These are phyloP conservation scores for Beauveria scarabaeidicola DNA, from an alignment of 2,329 filamentous ascomycete genomes.

Conservation along the genomic window DNA sequence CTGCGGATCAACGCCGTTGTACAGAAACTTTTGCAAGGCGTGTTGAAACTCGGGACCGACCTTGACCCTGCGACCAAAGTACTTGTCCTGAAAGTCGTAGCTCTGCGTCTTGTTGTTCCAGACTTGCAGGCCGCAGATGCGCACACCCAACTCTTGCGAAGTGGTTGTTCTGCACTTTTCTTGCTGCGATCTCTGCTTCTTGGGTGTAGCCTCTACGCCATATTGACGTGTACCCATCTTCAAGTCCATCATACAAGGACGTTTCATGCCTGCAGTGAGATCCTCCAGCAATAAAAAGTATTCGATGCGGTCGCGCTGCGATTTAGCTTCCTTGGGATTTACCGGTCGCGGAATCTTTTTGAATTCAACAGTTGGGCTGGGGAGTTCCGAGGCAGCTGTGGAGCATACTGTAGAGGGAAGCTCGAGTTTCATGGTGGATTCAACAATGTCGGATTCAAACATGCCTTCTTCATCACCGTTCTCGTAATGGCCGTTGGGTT, in stretches of 20 bases:
- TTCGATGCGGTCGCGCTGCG: slow-evolving; percentile 62
- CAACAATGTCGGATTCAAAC: slow-evolving; percentile 8
- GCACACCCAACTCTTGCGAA: slow-evolving; percentile 81
- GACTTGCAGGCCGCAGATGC: slow-evolving; percentile 91
- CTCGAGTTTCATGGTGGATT: slow-evolving; percentile 3
- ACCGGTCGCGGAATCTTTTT: slow-evolving; percentile 49
- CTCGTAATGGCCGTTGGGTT: slow-evolving; percentile 25
- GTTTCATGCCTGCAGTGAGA: slow-evolving; percentile 90
- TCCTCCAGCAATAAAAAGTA: slow-evolving; percentile 93
- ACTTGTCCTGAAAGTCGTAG: slow-evolving; percentile 97
- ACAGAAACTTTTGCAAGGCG: slow-evolving; percentile 81
- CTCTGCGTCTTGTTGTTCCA: slow-evolving; percentile 80
- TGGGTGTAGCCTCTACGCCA: slow-evolving; percentile 80
- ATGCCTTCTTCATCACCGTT: slow-evolving; percentile 46
- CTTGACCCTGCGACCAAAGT: slow-evolving; percentile 83
- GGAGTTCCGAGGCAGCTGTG: slow-evolving; percentile 25
- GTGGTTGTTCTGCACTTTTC: slow-evolving; percentile 91
- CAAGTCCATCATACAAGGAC: slow-evolving; percentile 91
- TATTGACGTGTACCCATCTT: slow-evolving; percentile 99
- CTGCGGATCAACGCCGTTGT: slow-evolving; percentile 73
- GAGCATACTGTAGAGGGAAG: slow-evolving; percentile 25
- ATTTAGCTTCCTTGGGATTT: slow-evolving; percentile 71
- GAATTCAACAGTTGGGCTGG: slow-evolving; percentile 29
- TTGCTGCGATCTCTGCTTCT: slow-evolving; percentile 88
- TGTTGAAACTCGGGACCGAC: slow-evolving; percentile 83